Evolutionary conservation across 805 yeast species (phyloP).

Genomic region (Scheffersomyces ergatensis): DNA sequence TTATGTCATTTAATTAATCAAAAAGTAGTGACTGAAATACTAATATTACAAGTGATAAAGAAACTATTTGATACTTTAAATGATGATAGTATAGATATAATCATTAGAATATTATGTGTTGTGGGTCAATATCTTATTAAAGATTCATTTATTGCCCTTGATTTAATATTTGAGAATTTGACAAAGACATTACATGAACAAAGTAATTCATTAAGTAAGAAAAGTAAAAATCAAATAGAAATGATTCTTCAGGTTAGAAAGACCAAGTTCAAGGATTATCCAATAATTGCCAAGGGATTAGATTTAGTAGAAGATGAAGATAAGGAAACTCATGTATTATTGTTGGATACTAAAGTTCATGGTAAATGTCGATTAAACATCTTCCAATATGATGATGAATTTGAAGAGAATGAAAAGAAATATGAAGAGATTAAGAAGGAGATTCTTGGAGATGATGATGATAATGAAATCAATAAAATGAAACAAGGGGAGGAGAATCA

Average conservation of each 20-base stretch:
- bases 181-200: constrained; percentile 58
- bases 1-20: constrained; percentile 64
- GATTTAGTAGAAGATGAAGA: constrained; percentile 69
- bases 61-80: constrained; percentile 41
- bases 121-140: constrained; percentile 52
- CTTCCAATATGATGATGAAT: constrained; percentile 52
- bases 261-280: constrained; percentile 35
- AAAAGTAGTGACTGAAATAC: constrained; percentile 42
- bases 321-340: constrained; percentile 51
- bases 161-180: constrained; percentile 57
- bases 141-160: constrained; percentile 42
- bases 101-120: constrained; percentile 46
- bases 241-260: constrained; percentile 50
- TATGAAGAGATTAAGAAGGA: constrained; percentile 44
- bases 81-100: constrained; percentile 55
- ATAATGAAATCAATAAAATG: constrained; percentile 13
- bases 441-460: constrained; percentile 40
- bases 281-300: constrained; percentile 42
- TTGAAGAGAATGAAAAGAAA: constrained; percentile 45
- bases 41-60: constrained; percentile 33
- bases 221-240: constrained; percentile 48
- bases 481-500: constrained; percentile 15
- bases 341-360: constrained; percentile 50
- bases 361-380: constrained; percentile 47
- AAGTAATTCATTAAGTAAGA: constrained; percentile 27